phyloP scores from a whole-genome alignment of 1,284 basidiomycete species.

The Cerioporus squamosus region DNA sequence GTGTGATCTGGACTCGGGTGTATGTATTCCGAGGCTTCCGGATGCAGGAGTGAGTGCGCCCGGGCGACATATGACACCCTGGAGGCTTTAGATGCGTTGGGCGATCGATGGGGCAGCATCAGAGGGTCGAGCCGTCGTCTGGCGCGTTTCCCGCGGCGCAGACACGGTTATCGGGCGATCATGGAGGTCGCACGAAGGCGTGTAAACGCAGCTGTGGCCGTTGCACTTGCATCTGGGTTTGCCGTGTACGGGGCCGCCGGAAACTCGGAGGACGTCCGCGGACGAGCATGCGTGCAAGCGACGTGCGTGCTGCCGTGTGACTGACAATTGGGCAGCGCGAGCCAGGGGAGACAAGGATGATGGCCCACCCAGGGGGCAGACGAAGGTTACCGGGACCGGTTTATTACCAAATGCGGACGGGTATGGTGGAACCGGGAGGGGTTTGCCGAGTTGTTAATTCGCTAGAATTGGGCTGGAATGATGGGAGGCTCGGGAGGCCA shows the following conservation, averaged over 20 bases:
- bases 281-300: not conserved
- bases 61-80: slow-evolving; percentile 15
- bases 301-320: not conserved
- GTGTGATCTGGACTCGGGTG: slow-evolving; percentile 12
- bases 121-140: slow-evolving; percentile 9
- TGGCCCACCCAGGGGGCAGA: slow-evolving; percentile 1
- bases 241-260: slow-evolving; percentile 7
- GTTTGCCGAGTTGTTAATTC: slow-evolving; percentile 7
- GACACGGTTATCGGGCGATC: slow-evolving; percentile 22
- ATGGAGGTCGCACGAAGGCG: slow-evolving; percentile 8
- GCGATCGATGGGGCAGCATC: slow-evolving; percentile 15
- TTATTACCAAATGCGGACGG: slow-evolving; percentile 3
- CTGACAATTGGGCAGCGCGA: not conserved
- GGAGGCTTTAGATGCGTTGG: slow-evolving; percentile 18
- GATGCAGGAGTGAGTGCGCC: slow-evolving; percentile 7
- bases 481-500: not conserved
- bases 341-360: not conserved
- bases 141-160: slow-evolving; percentile 20
- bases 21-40: not conserved
- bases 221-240: not conserved
- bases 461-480: not conserved
- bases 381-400: slow-evolving; percentile 11
- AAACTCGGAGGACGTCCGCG: not conserved
- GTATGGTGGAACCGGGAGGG: not conserved
- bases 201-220: not conserved